Conservation (phyloP, 768 basidiomycete species). For the Sarcodon sp. region DNA sequence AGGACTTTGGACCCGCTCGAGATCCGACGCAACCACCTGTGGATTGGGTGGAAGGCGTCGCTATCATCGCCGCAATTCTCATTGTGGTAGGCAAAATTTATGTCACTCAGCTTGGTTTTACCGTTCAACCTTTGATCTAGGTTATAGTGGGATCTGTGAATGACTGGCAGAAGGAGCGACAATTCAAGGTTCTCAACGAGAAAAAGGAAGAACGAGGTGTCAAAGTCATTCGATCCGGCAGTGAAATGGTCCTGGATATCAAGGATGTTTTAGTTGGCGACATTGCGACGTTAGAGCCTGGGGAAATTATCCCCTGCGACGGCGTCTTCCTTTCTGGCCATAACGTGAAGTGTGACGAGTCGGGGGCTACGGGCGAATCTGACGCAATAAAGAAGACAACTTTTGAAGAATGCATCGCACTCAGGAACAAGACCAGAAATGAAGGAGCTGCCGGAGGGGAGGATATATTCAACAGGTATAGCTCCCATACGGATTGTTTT, state of each 20-base stretch:
- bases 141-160: constrained; percentile 89
- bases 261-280: constrained; percentile 93
- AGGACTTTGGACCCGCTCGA: constrained; percentile 72
- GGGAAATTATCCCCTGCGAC: constrained; percentile 93
- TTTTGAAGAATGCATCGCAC: constrained; percentile 54
- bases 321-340: constrained; percentile 89
- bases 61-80: constrained; percentile 62
- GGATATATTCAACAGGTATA: constrained; percentile 7
- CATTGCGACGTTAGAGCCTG: constrained; percentile 83
- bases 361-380: constrained; percentile 91
- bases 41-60: constrained; percentile 95
- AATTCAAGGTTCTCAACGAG: constrained; percentile 85
- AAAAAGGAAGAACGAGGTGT: constrained; percentile 91
- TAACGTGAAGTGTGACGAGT: constrained; percentile 92
- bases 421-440: constrained; percentile 8
- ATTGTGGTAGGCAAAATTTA: constrained; percentile 51
- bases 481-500: constrained; percentile 78
- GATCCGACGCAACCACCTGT: constrained; percentile 57
- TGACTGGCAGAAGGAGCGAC: constrained; percentile 97
- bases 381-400: constrained; percentile 86
- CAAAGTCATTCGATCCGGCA: constrained; percentile 37
- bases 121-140: constrained; percentile 20
- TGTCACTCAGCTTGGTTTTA: not conserved
- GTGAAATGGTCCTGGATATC: constrained; percentile 15
- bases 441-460: constrained; percentile 17